phyloP scores from a whole-genome alignment of 106 monocot species.

The Dendrobium nobile region DNA sequence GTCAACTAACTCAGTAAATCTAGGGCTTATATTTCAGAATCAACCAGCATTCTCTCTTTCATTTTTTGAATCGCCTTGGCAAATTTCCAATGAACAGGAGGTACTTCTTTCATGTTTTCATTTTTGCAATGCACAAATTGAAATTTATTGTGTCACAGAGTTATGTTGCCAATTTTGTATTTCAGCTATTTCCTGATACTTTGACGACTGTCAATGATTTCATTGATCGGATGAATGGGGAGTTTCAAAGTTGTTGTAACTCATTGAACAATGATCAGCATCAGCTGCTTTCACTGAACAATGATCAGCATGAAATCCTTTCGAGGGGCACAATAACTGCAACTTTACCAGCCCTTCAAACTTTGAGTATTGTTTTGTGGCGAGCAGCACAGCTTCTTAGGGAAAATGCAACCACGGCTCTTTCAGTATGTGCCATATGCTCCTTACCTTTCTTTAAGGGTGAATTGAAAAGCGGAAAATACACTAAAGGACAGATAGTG shows the following conservation, averaged over 20 bases:
- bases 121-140: neutral
- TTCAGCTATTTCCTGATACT: slow-evolving; percentile 75
- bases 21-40: slow-evolving; percentile 18
- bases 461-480: neutral
- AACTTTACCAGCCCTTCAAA: slow-evolving; percentile 53
- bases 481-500: neutral
- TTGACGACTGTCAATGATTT: slow-evolving; percentile 64
- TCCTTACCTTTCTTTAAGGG: neutral
- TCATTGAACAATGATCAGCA: slow-evolving; percentile 18
- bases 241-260: slow-evolving; percentile 39
- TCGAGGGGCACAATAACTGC: slow-evolving; percentile 1
- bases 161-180: neutral
- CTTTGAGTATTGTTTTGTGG: slow-evolving; percentile 38
- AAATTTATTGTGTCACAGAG: neutral
- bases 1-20: slow-evolving; percentile 20
- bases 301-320: slow-evolving; percentile 14
- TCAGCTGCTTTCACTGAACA: slow-evolving; percentile 11
- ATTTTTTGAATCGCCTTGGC: slow-evolving; percentile 13
- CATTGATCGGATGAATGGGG: slow-evolving; percentile 58
- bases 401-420: slow-evolving; percentile 43
- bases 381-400: slow-evolving; percentile 55
- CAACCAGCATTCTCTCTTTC: slow-evolving; percentile 17
- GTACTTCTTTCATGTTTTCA: slow-evolving; percentile 22
- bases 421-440: slow-evolving; percentile 34
- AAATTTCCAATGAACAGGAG: slow-evolving; percentile 11